These are phyloP conservation scores for Acanthamoeba culbertsoni DNA, from an alignment of 208 protist genomes.

Conservation along the genomic window DNA sequence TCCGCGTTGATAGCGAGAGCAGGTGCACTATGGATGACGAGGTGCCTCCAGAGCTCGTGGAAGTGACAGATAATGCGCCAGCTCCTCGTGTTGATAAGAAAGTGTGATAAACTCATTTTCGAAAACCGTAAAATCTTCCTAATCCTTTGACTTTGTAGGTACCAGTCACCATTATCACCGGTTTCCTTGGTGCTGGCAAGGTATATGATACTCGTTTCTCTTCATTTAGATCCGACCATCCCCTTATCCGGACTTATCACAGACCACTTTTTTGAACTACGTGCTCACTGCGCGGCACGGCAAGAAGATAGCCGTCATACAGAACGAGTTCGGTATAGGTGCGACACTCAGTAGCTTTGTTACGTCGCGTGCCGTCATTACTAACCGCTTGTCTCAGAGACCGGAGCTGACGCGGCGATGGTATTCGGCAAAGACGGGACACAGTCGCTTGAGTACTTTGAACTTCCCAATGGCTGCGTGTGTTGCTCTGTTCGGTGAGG, in stretches of 20 bases:
- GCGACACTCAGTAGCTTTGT: background rate
- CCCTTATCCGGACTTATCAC: background rate
- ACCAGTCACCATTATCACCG: constrained; percentile 73
- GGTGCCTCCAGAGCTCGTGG: background rate
- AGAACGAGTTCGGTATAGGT: constrained; percentile 75
- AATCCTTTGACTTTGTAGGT: constrained; percentile 5
- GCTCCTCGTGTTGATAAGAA: too few species aligned
- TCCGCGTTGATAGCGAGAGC: too few species aligned
- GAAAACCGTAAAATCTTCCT: background rate
- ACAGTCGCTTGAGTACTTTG: background rate
- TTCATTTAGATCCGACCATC: background rate
- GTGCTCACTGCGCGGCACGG: constrained; percentile 71
- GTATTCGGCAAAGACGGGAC: constrained; percentile 32
- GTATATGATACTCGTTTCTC: background rate
- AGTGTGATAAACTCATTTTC: background rate
- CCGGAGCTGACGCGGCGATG: background rate
- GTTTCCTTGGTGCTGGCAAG: constrained; percentile 75
- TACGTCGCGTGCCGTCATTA: too few species aligned
- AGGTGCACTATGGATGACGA: background rate
- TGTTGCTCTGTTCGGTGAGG: constrained; percentile 34
- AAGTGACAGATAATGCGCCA: too few species aligned
- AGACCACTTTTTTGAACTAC: constrained; percentile 78
- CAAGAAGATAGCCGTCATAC: constrained; percentile 76
- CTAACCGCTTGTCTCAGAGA: background rate
- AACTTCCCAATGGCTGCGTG: constrained; percentile 49